Evolutionary conservation across 331 rosid species (phyloP).

Genomic region (Quercus tomentella): DNA sequence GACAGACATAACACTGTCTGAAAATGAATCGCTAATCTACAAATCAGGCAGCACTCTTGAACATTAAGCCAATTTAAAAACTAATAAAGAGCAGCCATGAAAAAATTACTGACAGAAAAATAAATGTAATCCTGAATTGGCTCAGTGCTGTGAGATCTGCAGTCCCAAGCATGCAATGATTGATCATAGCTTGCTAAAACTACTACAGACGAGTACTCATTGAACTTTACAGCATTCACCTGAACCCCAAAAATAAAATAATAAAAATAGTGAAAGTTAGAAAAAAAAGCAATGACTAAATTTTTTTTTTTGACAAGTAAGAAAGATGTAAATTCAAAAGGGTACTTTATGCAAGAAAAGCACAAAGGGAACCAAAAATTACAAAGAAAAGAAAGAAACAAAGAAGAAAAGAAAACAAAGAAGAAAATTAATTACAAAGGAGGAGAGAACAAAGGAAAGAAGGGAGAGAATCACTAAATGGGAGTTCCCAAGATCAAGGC

Average conservation of each 20-base stretch:
- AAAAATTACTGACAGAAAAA: neutral
- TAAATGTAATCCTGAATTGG: slow-evolving; percentile 63
- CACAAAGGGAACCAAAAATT: no score
- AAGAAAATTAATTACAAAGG: no score
- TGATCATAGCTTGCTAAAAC: slow-evolving; percentile 96
- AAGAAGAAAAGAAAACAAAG: no score
- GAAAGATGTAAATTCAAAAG: no score
- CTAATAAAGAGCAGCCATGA: neutral
- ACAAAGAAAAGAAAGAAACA: no score
- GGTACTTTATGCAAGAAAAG: no score
- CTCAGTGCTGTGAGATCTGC: slow-evolving; percentile 86
- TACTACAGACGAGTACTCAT: slow-evolving; percentile 66
- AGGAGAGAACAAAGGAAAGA: no score
- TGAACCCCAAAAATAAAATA: slow-evolving; percentile 8
- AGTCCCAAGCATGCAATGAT: slow-evolving; percentile 92
- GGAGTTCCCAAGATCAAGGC: no score
- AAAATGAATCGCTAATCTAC: slow-evolving; percentile 80
- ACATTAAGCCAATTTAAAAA: slow-evolving; percentile 18
- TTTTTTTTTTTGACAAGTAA: no score
- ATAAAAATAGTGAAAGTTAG: slow-evolving; percentile 5
- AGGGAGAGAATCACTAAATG: no score
- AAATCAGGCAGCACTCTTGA: slow-evolving; percentile 21
- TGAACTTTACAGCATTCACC: slow-evolving; percentile 87
- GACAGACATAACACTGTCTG: slow-evolving; percentile 86
- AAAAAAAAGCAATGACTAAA: neutral